These are phyloP conservation scores for Solanum chacoense DNA, from an alignment of 305 asterid genomes.

Conservation along the genomic window DNA sequence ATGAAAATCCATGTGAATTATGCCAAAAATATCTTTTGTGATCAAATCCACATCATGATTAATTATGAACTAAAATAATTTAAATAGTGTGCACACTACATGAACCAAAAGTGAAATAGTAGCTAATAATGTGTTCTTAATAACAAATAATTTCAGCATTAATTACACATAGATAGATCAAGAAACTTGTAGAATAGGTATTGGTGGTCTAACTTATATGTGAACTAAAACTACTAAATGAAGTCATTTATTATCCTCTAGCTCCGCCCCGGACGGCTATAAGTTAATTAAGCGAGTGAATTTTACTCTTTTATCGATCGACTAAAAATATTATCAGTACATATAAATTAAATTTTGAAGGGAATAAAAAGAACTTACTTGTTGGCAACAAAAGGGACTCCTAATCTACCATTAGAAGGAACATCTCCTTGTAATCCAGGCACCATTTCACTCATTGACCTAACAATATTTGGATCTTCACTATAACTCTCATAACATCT, in stretches of 20 bases:
- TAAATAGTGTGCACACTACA: too few relatives aligned
- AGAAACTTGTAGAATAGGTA: background rate
- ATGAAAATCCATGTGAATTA: background rate
- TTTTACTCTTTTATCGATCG: background rate
- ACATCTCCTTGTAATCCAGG: constrained; percentile 60
- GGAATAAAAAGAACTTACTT: constrained; percentile 26
- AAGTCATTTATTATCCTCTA: too few relatives aligned
- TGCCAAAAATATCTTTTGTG: background rate
- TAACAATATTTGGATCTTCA: constrained; percentile 46
- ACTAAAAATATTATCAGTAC: background rate
- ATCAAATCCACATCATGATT: background rate
- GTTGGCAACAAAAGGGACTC: constrained; percentile 43
- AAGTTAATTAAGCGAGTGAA: background rate
- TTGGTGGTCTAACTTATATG: background rate
- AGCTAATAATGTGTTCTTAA: background rate
- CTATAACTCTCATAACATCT: constrained; percentile 66
- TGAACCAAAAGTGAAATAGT: background rate
- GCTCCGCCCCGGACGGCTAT: too few relatives aligned
- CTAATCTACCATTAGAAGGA: constrained; percentile 36
- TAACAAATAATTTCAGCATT: background rate
- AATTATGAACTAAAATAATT: background rate
- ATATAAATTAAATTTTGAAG: background rate
- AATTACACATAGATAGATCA: background rate
- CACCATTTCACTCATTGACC: constrained; percentile 51
- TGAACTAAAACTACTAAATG: background rate